phyloP scores from a whole-genome alignment of 2,329 filamentous ascomycete species.

The Colletotrichum sp. region DNA sequence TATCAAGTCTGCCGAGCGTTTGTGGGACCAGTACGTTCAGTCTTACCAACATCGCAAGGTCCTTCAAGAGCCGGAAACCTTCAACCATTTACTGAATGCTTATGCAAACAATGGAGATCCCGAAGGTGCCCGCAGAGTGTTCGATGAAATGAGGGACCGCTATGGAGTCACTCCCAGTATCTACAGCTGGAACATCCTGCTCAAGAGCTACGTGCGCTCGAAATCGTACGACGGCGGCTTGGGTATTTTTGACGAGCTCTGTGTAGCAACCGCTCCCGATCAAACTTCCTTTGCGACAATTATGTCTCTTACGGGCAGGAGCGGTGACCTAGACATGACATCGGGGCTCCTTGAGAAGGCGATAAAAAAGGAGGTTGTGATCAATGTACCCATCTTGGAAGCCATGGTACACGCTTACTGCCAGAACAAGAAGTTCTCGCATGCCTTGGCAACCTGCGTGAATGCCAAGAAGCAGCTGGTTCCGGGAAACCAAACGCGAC shows the following conservation, averaged over 20 bases:
- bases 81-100: conserved; percentile 70
- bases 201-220: conserved; percentile 72
- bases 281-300: conserved; percentile 72
- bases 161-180: conserved; percentile 63
- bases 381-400: conserved; percentile 58
- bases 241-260: conserved; percentile 66
- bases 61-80: conserved; percentile 39
- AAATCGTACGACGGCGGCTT: conserved; percentile 72
- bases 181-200: conserved; percentile 76
- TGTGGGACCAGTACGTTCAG: conserved; percentile 50
- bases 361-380: conserved; percentile 57
- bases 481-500: conserved; percentile 56
- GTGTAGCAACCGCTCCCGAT: conserved; percentile 57
- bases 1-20: conserved; percentile 44
- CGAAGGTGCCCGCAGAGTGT: conserved; percentile 60
- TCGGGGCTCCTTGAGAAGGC: conserved; percentile 70
- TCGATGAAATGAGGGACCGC: conserved; percentile 63
- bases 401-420: conserved; percentile 73
- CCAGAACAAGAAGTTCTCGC: conserved; percentile 37
- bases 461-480: conserved; percentile 59
- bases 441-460: conserved; percentile 44
- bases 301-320: conserved; percentile 72
- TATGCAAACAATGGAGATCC: conserved; percentile 74
- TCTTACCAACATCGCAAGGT: conserved; percentile 36
- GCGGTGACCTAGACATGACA: conserved; percentile 76